Evolutionary conservation across 257 asterid species (phyloP), one percentile per base, ranked within the genome.

Genomic region (Solanum paucissectum): DNA sequence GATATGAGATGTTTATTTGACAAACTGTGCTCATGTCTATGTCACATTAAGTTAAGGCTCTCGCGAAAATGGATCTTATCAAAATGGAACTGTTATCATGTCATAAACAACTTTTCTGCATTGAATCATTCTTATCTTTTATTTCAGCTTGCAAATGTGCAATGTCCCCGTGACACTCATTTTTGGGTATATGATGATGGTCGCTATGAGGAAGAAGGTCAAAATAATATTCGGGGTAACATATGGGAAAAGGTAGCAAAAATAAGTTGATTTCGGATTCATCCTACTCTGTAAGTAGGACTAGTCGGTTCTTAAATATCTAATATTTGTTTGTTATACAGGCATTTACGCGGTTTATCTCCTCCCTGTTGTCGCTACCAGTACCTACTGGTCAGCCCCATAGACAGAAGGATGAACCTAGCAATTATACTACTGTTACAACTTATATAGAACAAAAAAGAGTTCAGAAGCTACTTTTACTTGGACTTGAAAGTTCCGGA

Each of bases 111-210:
- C 18, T 79, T 46, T 29, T 46, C 68, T 81, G 42, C 29, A 46
- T 27, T 49, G 42, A 81, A 49, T 81, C 68, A 81, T 81, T 46
- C 68, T 46, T 18, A 18, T 81, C 85, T 44, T 86, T 10, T 87
- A 25, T 77, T 81, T 87, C 95, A 96, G 98, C 93, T 95, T 84
- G 99, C 98, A 75, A 94, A 93, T 20, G 99, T 95, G 87, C 98
- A 97, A 89, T 95, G 99, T 86, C 99, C 98, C 89, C 98, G 99
- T 49, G 98, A 97, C 88, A 95, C 99, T 84, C 99, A 94, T 89
- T 97, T 97, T 88, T 95, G 98, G 99, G 98, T 97, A 88, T 95
- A 95, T 89, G 97, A 97, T 89, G 98, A 95, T 87, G 98, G 99
- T 37, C 97, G 97, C 32, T 95, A 97, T 49, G 99, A 97, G 91